Conservation (phyloP, 2,329 filamentous ascomycete genomes). For the Colletotrichum liriopes region DNA sequence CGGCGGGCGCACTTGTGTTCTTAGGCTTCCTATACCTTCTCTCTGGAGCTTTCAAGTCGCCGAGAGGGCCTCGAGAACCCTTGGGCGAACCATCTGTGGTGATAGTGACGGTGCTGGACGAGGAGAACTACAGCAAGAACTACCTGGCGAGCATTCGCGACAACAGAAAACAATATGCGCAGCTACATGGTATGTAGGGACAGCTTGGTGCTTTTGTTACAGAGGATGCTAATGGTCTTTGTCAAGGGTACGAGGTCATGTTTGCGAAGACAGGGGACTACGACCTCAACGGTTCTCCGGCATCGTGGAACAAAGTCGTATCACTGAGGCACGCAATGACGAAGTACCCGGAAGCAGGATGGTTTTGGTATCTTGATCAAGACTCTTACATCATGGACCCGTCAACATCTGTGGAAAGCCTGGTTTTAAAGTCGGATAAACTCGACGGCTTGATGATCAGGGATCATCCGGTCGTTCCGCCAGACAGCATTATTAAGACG, state of each 20-base stretch:
- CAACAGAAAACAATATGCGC: slow-evolving; percentile 89
- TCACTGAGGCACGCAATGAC: slow-evolving; percentile 92
- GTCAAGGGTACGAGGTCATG: slow-evolving; percentile 86
- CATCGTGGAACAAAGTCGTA: slow-evolving; percentile 84
- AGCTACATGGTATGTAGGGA: slow-evolving; percentile 81
- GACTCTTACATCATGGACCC: slow-evolving; percentile 93
- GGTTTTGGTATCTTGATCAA: slow-evolving; percentile 90
- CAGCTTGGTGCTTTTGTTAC: neutral
- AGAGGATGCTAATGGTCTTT: slow-evolving; percentile 38
- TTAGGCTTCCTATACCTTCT: slow-evolving; percentile 75
- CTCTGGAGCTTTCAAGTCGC: slow-evolving; percentile 49
- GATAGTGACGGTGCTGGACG: slow-evolving; percentile 88
- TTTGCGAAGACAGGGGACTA: slow-evolving; percentile 86
- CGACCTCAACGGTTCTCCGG: slow-evolving; percentile 72
- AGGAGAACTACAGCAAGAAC: slow-evolving; percentile 71
- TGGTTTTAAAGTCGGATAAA: slow-evolving; percentile 77
- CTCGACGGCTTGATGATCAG: slow-evolving; percentile 87
- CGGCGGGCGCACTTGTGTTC: slow-evolving; percentile 68
- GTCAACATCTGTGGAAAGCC: slow-evolving; percentile 75
- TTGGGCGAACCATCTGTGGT: slow-evolving; percentile 77
- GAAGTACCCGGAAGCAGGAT: slow-evolving; percentile 81
- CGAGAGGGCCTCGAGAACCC: slow-evolving; percentile 51
- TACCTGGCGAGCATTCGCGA: slow-evolving; percentile 83
- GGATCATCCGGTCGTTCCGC: slow-evolving; percentile 89
- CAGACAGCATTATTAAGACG: slow-evolving; percentile 97